Percentiles rank a stretch among this genome's conserved stretches.
phyloP scores from a whole-genome alignment of 768 basidiomycete species.

The Sarcomyxa edulis region DNA sequence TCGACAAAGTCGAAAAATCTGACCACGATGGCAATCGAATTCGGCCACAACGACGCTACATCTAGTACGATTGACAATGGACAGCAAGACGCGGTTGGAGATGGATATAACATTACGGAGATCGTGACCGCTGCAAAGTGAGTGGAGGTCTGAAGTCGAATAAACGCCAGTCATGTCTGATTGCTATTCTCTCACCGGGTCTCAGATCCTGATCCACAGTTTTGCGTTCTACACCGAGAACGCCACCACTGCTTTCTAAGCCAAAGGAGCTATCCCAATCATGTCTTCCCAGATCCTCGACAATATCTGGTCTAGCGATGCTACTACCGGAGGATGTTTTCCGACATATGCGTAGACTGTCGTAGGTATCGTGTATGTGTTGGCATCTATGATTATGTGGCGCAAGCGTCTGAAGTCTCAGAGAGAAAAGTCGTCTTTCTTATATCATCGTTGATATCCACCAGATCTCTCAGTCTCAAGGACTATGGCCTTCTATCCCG shows the following conservation, averaged over 20 bases:
- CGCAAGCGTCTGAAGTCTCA: constrained; percentile 34
- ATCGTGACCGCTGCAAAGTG: constrained; percentile 31
- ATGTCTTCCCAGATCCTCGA: constrained; percentile 43
- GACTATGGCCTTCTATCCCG: too few relatives aligned
- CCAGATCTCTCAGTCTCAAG: too few relatives aligned
- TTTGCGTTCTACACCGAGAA: constrained; percentile 43
- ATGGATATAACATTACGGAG: constrained; percentile 27
- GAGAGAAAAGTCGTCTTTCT: too few relatives aligned
- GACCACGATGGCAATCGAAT: constrained; percentile 42
- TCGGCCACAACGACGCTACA: constrained; percentile 45
- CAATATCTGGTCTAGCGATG: constrained; percentile 34
- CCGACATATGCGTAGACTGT: constrained; percentile 35
- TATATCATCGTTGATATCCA: too few relatives aligned
- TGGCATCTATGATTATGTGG: constrained; percentile 41
- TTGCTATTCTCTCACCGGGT: constrained; percentile 21
- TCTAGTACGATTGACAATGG: constrained; percentile 36
- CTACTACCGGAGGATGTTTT: constrained; percentile 34
- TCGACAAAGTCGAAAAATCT: constrained; percentile 30
- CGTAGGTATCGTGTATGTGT: constrained; percentile 34
- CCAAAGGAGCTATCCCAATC: constrained; percentile 43
- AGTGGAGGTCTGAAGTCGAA: constrained; percentile 7
- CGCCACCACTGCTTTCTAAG: constrained; percentile 32
- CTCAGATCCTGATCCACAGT: constrained; percentile 33
- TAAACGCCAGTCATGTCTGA: not conserved
- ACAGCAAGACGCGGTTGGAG: constrained; percentile 34